Base-by-base conservation (phyloP, 371 early-diverging fungal genomes). In the Batrachochytrium dendrobatidis region DNA sequence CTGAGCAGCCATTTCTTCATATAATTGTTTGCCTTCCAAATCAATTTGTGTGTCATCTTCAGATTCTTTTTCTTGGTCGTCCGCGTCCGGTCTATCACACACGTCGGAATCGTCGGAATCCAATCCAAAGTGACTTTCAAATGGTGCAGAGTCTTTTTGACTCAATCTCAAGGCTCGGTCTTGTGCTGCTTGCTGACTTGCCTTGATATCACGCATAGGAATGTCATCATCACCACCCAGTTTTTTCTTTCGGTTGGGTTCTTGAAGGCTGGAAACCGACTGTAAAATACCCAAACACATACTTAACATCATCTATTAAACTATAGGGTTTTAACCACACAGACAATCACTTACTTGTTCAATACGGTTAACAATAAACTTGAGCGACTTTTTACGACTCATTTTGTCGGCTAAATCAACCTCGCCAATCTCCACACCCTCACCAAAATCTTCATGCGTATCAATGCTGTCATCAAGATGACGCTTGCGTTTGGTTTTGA, bases 351-450 rank as follows among this genome's bases (percentile, higher is more conserved):
- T 78, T 62, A 79, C 84, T 68, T 86, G 80, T 65, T 86, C 86
- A 59, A 88, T 75, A 61, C 84, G 77, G 30, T 83, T 74, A 51
- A 85, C 83, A 68, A 87, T 83, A 69, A 86, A 85, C 66, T 87
- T 72, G 43, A 89, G 75, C 17, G 82, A 82, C 57, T 75, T 75
- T 74, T 83, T 86, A 60, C 70, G 82, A 58, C 75, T 75, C 24
- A 75, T 61, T 75, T 92, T 91, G 62, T 92, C 93, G 61, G 86
- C 85, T 62, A 85, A 68, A 63, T 92, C 92, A 12, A 82, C 76
- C 52, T 85, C 87, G 63, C 86, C 84, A 60, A 90, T 62, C 30
- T 65, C 82, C 46, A 82, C 82, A 66, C 80, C 66, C 69, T 92
- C 92, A 43, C 88, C 90, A 73, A 90, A 86, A 67, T 92, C 60